Conservation (phyloP, 1,284 basidiomycete genomes). For the Heliocybe sulcata region DNA sequence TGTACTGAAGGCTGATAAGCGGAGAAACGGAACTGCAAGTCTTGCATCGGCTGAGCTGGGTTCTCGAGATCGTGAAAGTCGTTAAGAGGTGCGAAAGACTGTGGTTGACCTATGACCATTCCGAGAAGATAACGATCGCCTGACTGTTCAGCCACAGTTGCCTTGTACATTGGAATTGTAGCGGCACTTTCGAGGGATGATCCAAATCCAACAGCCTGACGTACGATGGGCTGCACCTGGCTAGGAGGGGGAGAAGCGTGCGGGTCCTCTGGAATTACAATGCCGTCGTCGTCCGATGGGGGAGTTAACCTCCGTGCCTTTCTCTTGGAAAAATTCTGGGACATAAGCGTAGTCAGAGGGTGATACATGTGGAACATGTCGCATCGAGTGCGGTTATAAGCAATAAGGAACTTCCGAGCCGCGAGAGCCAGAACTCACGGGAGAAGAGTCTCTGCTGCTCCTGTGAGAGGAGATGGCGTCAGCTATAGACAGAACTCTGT, state of each 20-base stretch:
- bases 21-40: neutral
- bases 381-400: neutral
- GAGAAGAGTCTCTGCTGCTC: conserved; percentile 51
- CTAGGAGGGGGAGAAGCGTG: conserved; percentile 41
- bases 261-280: conserved; percentile 25
- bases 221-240: conserved; percentile 39
- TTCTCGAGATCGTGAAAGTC: neutral
- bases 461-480: conserved; percentile 18
- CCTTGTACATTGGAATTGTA: conserved; percentile 37
- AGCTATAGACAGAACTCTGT: neutral
- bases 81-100: neutral
- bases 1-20: neutral
- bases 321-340: conserved; percentile 18
- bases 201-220: conserved; percentile 37
- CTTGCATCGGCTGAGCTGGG: neutral
- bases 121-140: neutral
- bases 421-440: conserved; percentile 24
- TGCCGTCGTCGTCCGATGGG: conserved; percentile 40
- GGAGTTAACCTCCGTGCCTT: conserved; percentile 41
- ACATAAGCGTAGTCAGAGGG: neutral
- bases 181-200: conserved; percentile 19
- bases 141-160: conserved; percentile 20
- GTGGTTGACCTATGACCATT: neutral
- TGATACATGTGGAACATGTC: neutral
- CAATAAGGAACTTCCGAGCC: neutral